These are phyloP conservation scores for Kluyveromyces nonfermentans DNA, from an alignment of 805 yeast species.

Conservation along the genomic window DNA sequence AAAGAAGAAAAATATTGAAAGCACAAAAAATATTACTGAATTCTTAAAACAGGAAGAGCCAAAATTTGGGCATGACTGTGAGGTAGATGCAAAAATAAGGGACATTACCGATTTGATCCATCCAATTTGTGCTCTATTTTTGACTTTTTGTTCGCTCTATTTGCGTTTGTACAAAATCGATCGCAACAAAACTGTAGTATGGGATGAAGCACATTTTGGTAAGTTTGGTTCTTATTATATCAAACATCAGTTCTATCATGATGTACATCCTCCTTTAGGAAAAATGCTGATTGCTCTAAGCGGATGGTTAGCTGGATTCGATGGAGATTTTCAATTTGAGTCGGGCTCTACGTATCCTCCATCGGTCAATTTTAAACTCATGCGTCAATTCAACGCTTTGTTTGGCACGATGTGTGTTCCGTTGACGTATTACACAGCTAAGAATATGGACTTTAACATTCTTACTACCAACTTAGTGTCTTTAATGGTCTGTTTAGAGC, in stretches of 20 bases:
- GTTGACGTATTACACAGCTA: slow-evolving; percentile 72
- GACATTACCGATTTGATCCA: slow-evolving; percentile 17
- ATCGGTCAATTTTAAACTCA: slow-evolving; percentile 65
- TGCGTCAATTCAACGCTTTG: slow-evolving; percentile 81
- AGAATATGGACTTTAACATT: slow-evolving; percentile 61
- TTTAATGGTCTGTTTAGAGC: slow-evolving; percentile 72
- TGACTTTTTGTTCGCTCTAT: slow-evolving; percentile 62
- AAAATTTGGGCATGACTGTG: neutral
- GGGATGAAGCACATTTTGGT: slow-evolving; percentile 98
- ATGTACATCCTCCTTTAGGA: slow-evolving; percentile 96
- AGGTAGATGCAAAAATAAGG: neutral
- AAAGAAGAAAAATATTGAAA: slow-evolving; percentile 5
- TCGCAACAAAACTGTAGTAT: slow-evolving; percentile 66
- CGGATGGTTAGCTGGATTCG: slow-evolving; percentile 78
- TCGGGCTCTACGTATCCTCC: slow-evolving; percentile 74
- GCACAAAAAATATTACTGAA: slow-evolving; percentile 1
- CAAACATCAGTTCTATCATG: slow-evolving; percentile 84
- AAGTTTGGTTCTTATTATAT: slow-evolving; percentile 90
- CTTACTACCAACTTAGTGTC: slow-evolving; percentile 71
- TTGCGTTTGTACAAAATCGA: slow-evolving; percentile 72
- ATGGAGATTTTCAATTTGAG: slow-evolving; percentile 84
- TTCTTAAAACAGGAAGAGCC: neutral
- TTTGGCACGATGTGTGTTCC: slow-evolving; percentile 84
- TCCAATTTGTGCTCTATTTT: slow-evolving; percentile 44
- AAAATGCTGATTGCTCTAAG: slow-evolving; percentile 85